phyloP scores from a whole-genome alignment of 208 protist species.

The Acanthamoeba quina region DNA sequence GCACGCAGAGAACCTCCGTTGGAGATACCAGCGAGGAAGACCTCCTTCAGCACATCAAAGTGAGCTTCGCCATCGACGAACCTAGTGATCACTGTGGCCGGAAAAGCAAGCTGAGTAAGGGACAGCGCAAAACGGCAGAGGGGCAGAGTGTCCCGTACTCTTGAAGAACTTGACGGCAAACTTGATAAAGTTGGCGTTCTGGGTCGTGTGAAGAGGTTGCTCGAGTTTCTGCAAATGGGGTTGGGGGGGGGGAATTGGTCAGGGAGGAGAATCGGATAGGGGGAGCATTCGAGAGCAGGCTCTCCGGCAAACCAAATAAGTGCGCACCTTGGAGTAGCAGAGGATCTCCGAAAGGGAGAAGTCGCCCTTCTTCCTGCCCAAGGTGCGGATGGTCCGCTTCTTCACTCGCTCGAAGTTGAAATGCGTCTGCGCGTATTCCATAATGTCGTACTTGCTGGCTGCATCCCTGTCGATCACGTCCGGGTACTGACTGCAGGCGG shows the following conservation, averaged over 20 bases:
- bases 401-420: conserved; percentile 33
- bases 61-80: conserved; percentile 10
- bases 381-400: background rate
- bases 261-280: background rate
- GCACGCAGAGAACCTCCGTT: background rate
- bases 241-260: too few relatives aligned
- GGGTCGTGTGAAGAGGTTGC: background rate
- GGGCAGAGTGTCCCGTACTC: background rate
- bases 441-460: background rate
- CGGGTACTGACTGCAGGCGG: background rate
- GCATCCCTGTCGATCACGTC: background rate
- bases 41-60: background rate
- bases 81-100: background rate
- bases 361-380: background rate
- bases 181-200: conserved; percentile 1
- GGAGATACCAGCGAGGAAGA: conserved; percentile 4
- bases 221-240: conserved; percentile 56
- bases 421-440: background rate
- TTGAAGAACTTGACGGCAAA: conserved; percentile 47
- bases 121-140: background rate
- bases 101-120: background rate
- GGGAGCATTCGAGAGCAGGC: too few relatives aligned
- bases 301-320: background rate
- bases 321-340: conserved; percentile 1
- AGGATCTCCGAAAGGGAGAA: background rate